phyloP scores from a whole-genome alignment of 179 eudicot genomes.

The Spergularia azorica region DNA sequence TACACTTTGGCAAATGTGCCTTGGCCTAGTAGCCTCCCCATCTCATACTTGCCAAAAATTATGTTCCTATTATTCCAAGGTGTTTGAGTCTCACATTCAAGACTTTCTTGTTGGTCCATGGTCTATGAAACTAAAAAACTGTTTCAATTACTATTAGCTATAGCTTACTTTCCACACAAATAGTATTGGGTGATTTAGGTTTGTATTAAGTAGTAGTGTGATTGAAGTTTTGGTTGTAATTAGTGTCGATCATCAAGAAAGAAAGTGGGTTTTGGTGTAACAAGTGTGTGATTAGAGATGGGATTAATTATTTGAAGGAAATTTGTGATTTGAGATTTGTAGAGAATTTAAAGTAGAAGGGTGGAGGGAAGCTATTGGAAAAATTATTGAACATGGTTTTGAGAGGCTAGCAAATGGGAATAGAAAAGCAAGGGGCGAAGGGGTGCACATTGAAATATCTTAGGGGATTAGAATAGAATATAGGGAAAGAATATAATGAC shows the following conservation, averaged over 20 bases:
- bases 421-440: conserved; percentile 5
- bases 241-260: conserved; percentile 19
- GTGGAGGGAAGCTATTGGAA: conserved; percentile 9
- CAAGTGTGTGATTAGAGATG: background rate
- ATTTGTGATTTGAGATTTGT: background rate
- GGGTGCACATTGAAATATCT: conserved; percentile 26
- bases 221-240: conserved; percentile 5
- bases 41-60: conserved; percentile 59
- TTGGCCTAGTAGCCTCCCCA: conserved; percentile 61
- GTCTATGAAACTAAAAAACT: background rate
- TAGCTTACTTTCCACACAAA: conserved; percentile 22
- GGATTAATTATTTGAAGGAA: conserved; percentile 6
- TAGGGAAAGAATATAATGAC: background rate
- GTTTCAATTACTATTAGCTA: background rate
- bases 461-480: conserved; percentile 1
- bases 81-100: conserved; percentile 16
- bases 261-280: background rate
- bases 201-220: background rate
- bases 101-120: conserved; percentile 26
- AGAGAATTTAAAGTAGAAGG: background rate
- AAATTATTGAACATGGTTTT: conserved; percentile 3
- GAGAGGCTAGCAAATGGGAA: conserved; percentile 9
- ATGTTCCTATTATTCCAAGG: conserved; percentile 24
- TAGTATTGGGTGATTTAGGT: conserved; percentile 10
- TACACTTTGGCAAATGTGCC: conserved; percentile 82